Evolutionary conservation across 2,329 filamentous ascomycete species (phyloP).

Genomic region (Colletotrichum lindemuthianum): DNA sequence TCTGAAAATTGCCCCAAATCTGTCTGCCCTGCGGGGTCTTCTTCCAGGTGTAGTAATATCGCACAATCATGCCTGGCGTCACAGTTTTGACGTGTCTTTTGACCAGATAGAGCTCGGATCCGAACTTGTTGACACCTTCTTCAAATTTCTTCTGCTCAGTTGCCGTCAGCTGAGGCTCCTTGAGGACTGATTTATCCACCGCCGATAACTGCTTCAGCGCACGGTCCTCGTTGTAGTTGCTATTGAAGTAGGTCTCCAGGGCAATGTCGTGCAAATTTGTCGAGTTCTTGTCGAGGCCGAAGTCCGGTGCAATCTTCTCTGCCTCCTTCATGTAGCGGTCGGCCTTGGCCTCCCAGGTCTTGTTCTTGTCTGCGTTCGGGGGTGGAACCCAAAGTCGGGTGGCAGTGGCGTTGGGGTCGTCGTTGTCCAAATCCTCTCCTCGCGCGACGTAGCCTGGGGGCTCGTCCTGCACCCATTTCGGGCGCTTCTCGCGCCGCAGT

Average conservation of each 20-base stretch:
- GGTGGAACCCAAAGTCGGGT: slow-evolving; percentile 83
- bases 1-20: slow-evolving; percentile 90
- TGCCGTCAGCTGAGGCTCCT: slow-evolving; percentile 83
- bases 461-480: slow-evolving; percentile 94
- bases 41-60: slow-evolving; percentile 98
- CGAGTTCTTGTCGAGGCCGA: slow-evolving; percentile 78
- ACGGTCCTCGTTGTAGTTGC: slow-evolving; percentile 75
- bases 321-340: slow-evolving; percentile 81
- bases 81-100: slow-evolving; percentile 88
- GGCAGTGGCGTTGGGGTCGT: slow-evolving; percentile 80
- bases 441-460: slow-evolving; percentile 86
- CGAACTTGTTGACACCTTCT: slow-evolving; percentile 88
- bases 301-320: slow-evolving; percentile 69
- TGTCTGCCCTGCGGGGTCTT: slow-evolving; percentile 87
- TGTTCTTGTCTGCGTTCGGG: slow-evolving; percentile 63
- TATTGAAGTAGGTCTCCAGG: slow-evolving; percentile 75
- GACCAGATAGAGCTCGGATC: slow-evolving; percentile 87
- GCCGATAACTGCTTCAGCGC: slow-evolving; percentile 77
- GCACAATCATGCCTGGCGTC: slow-evolving; percentile 81
- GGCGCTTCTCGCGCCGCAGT: slow-evolving; percentile 79
- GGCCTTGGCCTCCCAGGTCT: slow-evolving; percentile 66
- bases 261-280: slow-evolving; percentile 92
- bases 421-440: slow-evolving; percentile 78
- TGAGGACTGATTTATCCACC: slow-evolving; percentile 76
- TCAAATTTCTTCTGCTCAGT: slow-evolving; percentile 91